phyloP scores from a whole-genome alignment of 75 land plant genomes.

The Sequoia sempervirens region DNA sequence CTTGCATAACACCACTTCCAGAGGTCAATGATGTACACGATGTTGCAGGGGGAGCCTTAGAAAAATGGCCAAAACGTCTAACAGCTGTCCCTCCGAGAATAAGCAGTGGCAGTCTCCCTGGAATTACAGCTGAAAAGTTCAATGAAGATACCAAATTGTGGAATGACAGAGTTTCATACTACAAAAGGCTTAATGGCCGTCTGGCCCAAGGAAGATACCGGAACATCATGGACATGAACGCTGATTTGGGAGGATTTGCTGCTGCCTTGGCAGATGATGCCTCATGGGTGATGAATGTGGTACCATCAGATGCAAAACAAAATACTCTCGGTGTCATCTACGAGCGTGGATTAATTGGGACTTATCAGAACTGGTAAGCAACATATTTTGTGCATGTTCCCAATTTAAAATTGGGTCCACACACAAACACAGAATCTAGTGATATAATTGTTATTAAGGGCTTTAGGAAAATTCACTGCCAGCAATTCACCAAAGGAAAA shows the following conservation, averaged over 20 bases:
- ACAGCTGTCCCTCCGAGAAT: slow-evolving; percentile 59
- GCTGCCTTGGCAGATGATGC: slow-evolving; percentile 54
- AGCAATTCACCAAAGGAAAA: too few species aligned
- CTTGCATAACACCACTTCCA: slow-evolving; percentile 57
- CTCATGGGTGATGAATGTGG: slow-evolving; percentile 93
- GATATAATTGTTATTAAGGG: too few species aligned
- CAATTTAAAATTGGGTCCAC: background rate
- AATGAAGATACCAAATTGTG: slow-evolving; percentile 37
- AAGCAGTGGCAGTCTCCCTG: slow-evolving; percentile 42
- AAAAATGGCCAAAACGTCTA: slow-evolving; percentile 50
- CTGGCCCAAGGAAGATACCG: slow-evolving; percentile 34
- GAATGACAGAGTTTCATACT: slow-evolving; percentile 27
- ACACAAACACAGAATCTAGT: background rate
- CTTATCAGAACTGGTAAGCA: slow-evolving; percentile 71
- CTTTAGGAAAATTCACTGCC: too few species aligned
- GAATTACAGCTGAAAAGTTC: slow-evolving; percentile 37
- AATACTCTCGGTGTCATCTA: slow-evolving; percentile 80
- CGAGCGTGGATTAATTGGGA: slow-evolving; percentile 87
- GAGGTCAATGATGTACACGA: slow-evolving; percentile 25
- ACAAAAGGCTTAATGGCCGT: slow-evolving; percentile 20
- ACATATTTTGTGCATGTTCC: background rate
- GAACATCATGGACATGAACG: slow-evolving; percentile 52
- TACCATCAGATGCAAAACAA: slow-evolving; percentile 53
- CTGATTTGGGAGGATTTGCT: slow-evolving; percentile 34
- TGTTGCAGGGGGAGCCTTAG: slow-evolving; percentile 49